Base-by-base conservation (phyloP, 805 yeast species). In the Lipomyces japonicus region DNA sequence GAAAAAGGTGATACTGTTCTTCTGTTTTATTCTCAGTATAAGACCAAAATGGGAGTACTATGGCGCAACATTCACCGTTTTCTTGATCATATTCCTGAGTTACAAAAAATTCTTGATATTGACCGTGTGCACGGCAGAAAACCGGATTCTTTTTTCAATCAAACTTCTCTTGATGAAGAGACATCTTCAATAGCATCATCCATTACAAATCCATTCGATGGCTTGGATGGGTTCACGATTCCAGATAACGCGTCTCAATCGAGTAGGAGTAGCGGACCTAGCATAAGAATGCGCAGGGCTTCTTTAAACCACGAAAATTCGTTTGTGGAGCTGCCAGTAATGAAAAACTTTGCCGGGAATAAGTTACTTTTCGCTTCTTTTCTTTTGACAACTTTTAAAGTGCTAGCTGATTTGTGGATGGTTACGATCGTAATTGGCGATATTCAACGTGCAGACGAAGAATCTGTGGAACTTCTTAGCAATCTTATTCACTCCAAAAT, bases 391-490 rank as follows among this genome's bases (percentile, higher is more conserved):
- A 35, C 43, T 9, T 39, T 52, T 28, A 48, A 53, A 14, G 42
- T 41, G 16, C 28, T 57, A 25, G 39, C 58, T 10, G 55, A 56
- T 25, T 39, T 55, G 34, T 57, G 43, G 22, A 26, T 28, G 12
- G 21, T 58, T 14, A 37, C 58, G 6, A 18, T 47, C 10, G 48
- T 46, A 16, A 2, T 58, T 19, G 59, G 52, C 19, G 61, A 57
- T 25, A 9, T 51, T 18, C 58, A 58, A 10, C 3, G 14, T 26
- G 53, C 56, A n/a, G 59, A 57, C 22, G 59, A 53, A n/a, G 58
- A 56, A 23, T 37, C 58, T 4, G 25, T 53, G 3, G 55, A 54
- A n/a, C 21, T 55, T 14, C n/a, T 58, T 2, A 39, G 42, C 31
- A 45, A 42, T 14, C 19, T 58, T n/a, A 36, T 57, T 25, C 41